Percentiles rank a stretch among this genome's conserved stretches.
Conservation (phyloP, 2,329 filamentous ascomycete genomes). For the Fusarium napiforme region DNA sequence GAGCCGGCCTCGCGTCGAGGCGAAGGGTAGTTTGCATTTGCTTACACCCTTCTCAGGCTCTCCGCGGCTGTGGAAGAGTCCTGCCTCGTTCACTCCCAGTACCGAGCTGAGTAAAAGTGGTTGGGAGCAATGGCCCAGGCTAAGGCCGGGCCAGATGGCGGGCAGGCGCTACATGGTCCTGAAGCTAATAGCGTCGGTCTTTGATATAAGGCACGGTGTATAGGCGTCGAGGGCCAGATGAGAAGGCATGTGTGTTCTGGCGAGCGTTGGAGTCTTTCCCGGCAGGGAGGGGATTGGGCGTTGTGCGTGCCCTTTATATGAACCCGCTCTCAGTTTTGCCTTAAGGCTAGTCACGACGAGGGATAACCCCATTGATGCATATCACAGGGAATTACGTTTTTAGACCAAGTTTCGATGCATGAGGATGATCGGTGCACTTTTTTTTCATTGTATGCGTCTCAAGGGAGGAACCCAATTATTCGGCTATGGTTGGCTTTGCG, state of each 20-base stretch:
- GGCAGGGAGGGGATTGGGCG: constrained; percentile 43
- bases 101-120: constrained; percentile 45
- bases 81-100: constrained; percentile 46
- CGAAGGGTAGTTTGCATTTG: constrained; percentile 50
- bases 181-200: constrained; percentile 44
- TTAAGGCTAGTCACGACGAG: constrained; percentile 41
- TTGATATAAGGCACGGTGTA: constrained; percentile 37
- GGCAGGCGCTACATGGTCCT: constrained; percentile 46
- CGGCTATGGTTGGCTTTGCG: constrained; percentile 42
- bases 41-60: constrained; percentile 45
- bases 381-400: constrained; percentile 53
- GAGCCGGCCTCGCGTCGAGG: constrained; percentile 56
- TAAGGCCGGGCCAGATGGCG: constrained; percentile 43
- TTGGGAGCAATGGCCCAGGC: constrained; percentile 46
- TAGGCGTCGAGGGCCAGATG: constrained; percentile 36
- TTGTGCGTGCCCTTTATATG: constrained; percentile 44
- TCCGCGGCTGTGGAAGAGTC: constrained; percentile 46
- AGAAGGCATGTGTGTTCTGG: constrained; percentile 47
- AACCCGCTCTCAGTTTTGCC: constrained; percentile 45
- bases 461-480: constrained; percentile 41
- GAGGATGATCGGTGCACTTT: constrained; percentile 55
- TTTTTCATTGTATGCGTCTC: constrained; percentile 54
- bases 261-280: constrained; percentile 48
- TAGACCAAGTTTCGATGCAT: constrained; percentile 64
- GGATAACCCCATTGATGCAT: constrained; percentile 51